phyloP scores from a whole-genome alignment of 2,329 filamentous ascomycete genomes.

The Microsporum audouinii region DNA sequence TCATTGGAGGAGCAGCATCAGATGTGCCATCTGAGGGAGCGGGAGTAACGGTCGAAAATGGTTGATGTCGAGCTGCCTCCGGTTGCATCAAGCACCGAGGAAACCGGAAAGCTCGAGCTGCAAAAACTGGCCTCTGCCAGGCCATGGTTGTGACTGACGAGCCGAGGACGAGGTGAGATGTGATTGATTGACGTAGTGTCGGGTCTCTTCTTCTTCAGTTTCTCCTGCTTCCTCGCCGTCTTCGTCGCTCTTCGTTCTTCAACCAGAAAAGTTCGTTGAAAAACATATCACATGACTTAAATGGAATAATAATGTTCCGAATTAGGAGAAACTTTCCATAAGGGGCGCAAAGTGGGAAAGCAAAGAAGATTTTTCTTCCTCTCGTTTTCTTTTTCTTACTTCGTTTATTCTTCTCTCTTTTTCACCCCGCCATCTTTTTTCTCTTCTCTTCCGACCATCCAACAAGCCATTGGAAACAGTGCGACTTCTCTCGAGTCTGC shows the following conservation, averaged over 20 bases:
- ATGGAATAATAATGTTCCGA: background rate
- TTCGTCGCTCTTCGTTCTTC: background rate
- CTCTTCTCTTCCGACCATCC: conserved; percentile 8
- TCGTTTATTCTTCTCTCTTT: conserved; percentile 9
- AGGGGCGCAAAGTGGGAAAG: background rate
- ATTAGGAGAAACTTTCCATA: background rate
- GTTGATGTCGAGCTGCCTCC: conserved; percentile 13
- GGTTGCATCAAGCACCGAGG: conserved; percentile 12
- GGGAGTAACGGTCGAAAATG: conserved; percentile 14
- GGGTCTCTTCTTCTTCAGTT: background rate
- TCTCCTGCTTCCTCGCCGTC: background rate
- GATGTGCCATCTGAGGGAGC: conserved; percentile 14
- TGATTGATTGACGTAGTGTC: background rate
- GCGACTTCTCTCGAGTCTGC: conserved; percentile 11
- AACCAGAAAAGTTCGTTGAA: background rate
- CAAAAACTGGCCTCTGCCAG: conserved; percentile 27
- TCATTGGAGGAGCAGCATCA: conserved; percentile 25
- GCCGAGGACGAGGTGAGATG: background rate
- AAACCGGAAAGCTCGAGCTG: conserved; percentile 27
- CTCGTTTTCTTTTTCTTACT: conserved; percentile 11
- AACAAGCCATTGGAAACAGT: conserved; percentile 9
- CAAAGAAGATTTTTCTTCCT: conserved; percentile 7
- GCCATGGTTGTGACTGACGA: conserved; percentile 22
- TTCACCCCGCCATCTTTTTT: conserved; percentile 8
- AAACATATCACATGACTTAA: background rate